Conservation (phyloP, 1,284 basidiomycete species). For the Xerocomus nothofagi region DNA sequence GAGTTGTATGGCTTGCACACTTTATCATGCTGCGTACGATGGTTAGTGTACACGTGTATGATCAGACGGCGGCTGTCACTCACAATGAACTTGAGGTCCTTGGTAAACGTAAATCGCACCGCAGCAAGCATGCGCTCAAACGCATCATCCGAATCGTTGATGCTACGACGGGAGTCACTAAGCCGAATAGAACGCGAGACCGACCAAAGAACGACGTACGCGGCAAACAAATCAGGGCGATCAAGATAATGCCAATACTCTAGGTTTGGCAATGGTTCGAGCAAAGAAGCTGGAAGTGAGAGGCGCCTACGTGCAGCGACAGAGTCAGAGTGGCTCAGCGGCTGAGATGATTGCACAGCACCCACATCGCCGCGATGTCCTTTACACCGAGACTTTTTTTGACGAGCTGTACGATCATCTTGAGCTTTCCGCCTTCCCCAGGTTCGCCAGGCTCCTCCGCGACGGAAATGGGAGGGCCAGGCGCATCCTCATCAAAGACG, state of each 20-base stretch:
- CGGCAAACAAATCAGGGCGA: slow-evolving; percentile 88
- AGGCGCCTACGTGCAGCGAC: slow-evolving; percentile 60
- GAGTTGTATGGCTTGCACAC: slow-evolving; percentile 97
- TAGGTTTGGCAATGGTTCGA: slow-evolving; percentile 91
- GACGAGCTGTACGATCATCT: slow-evolving; percentile 85
- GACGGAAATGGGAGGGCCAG: slow-evolving; percentile 64
- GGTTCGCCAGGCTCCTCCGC: slow-evolving; percentile 67
- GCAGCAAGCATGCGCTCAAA: slow-evolving; percentile 93
- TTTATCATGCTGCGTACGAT: slow-evolving; percentile 66
- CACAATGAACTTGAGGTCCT: slow-evolving; percentile 93
- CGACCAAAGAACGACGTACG: slow-evolving; percentile 51
- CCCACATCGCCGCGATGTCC: slow-evolving; percentile 87
- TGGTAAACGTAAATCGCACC: slow-evolving; percentile 87
- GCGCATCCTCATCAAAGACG: slow-evolving; percentile 51
- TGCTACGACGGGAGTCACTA: slow-evolving; percentile 41
- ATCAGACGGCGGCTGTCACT: slow-evolving; percentile 32
- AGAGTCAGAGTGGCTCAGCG: slow-evolving; percentile 12
- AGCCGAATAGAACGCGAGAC: slow-evolving; percentile 4
- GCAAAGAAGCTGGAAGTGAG: slow-evolving; percentile 84
- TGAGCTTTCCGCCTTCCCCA: slow-evolving; percentile 86
- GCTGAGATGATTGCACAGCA: slow-evolving; percentile 20
- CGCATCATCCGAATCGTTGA: slow-evolving; percentile 88
- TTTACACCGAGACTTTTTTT: slow-evolving; percentile 88
- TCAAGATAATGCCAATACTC: slow-evolving; percentile 97
- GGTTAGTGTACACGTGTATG: slow-evolving; percentile 1